Base-by-base conservation (phyloP, 805 yeast genomes). In the Ogataea dorogensis region DNA sequence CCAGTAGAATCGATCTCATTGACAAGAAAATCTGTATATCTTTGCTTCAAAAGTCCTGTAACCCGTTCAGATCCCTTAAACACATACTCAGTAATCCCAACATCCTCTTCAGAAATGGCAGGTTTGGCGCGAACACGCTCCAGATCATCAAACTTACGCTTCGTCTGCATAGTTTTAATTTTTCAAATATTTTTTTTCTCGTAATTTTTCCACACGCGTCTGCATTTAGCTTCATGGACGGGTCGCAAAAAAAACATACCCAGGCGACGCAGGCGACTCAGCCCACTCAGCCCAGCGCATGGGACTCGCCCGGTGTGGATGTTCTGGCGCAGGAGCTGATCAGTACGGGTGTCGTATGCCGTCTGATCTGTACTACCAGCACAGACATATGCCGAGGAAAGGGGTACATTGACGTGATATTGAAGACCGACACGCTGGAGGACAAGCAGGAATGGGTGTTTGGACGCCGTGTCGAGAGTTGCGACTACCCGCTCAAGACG, bases 1-100 rank as follows among this genome's bases (percentile, higher is more conserved):
- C 86, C 94, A 15, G 75, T 63, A 19, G 63, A 49, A 42, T 71
- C 82, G 38, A 93, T 82, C 60, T 93, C 99, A 60, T 88, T 86
- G 28, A 93, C 99, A 55, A 86, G 71, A 58, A 93, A 93, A 58
- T 93, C 99, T 9, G 95, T 81, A 61, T 88, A 89, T 43, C 96
- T 69, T 54, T 86, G 95, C 59, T 93, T 93, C 50, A 93, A 68
- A 10, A 73, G 70, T 2, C 98, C 98, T 12, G 59, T 58, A 46
- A 93, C 86, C 3, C 96, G 95, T 7, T 68, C 59, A 17, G 67
- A 50, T 4, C 65, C 70, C 2, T 67, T 56, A 31, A 77, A 75
- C 22, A 87, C 62, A 50, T 66, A 89, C 33, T 76, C 75, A 1
- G 86, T 79, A 46, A 93, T 91, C 5, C 98, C 98, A 7, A 93